Conservation (phyloP, 352 stramenopile species). For the Phytopythium mirpurense region DNA sequence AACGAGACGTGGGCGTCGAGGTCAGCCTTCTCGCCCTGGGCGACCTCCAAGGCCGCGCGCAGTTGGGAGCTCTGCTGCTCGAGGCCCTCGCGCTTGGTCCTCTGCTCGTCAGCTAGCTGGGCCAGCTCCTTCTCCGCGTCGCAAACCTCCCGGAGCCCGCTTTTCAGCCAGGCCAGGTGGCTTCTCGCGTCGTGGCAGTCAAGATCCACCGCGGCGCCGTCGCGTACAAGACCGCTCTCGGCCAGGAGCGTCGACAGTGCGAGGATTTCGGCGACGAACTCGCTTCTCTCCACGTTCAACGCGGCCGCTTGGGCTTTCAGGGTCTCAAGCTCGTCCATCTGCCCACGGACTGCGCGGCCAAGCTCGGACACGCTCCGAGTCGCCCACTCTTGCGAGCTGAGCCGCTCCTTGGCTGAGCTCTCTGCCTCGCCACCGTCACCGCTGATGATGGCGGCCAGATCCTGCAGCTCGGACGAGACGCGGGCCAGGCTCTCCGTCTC, state of each 20-base stretch:
- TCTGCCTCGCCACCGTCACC: not conserved
- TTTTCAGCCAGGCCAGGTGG: not conserved
- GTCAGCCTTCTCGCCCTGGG: constrained; percentile 12
- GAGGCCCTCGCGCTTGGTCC: constrained; percentile 12
- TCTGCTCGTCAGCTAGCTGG: constrained; percentile 7
- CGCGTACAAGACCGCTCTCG: not conserved
- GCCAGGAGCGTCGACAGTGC: not conserved
- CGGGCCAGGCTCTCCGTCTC: not conserved
- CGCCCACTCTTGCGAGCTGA: not conserved
- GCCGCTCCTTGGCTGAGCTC: not conserved
- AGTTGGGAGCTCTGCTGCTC: constrained; percentile 9
- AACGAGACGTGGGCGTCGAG: constrained; percentile 17
- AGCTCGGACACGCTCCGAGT: not conserved
- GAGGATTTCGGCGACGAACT: not conserved
- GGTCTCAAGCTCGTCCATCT: not conserved
- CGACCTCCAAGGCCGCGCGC: constrained; percentile 11
- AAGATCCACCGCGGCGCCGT: not conserved
- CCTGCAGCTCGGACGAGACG: not conserved
- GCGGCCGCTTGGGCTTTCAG: not conserved
- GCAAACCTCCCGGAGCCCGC: not conserved
- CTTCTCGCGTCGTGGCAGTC: not conserved
- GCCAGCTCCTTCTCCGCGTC: constrained; percentile 6
- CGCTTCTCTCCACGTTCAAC: not conserved
- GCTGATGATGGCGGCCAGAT: not conserved
- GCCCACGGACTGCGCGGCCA: not conserved